Conservation (phyloP, 2,329 filamentous ascomycete genomes). For the Penicillium olsonii region DNA sequence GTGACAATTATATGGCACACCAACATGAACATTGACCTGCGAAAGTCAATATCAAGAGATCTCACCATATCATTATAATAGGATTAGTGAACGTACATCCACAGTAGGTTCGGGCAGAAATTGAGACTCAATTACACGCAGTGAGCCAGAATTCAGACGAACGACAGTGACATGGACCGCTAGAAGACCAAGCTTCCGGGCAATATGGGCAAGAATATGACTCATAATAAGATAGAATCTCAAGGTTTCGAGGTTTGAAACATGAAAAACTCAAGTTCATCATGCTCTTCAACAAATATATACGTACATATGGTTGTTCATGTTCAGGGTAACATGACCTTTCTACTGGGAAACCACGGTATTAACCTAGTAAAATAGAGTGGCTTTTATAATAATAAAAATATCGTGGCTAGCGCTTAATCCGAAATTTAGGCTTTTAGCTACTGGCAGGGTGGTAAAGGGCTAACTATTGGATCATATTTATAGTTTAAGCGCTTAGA, state of each 20-base stretch:
- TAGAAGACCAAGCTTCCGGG: neutral
- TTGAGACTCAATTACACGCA: neutral
- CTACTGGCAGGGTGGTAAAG: too few species aligned
- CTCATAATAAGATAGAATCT: neutral
- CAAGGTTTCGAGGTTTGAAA: neutral
- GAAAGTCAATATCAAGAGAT: too few species aligned
- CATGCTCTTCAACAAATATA: neutral
- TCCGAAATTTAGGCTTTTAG: too few species aligned
- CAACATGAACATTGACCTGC: neutral
- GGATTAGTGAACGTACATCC: neutral
- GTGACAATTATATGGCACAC: neutral
- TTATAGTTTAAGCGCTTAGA: too few species aligned
- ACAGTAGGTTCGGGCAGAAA: neutral
- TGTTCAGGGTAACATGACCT: too few species aligned
- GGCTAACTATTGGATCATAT: too few species aligned
- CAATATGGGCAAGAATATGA: neutral
- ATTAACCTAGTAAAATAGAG: too few species aligned
- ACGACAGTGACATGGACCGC: neutral
- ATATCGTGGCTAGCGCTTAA: too few species aligned
- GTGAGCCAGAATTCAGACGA: slow-evolving; percentile 6
- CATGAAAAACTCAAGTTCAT: neutral
- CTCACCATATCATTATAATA: neutral
- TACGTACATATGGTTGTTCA: too few species aligned
- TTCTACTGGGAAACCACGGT: too few species aligned
- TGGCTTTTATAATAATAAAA: too few species aligned